Conservation (phyloP, 2,329 filamentous ascomycete genomes). For the Neophaeococcomyces aloes region DNA sequence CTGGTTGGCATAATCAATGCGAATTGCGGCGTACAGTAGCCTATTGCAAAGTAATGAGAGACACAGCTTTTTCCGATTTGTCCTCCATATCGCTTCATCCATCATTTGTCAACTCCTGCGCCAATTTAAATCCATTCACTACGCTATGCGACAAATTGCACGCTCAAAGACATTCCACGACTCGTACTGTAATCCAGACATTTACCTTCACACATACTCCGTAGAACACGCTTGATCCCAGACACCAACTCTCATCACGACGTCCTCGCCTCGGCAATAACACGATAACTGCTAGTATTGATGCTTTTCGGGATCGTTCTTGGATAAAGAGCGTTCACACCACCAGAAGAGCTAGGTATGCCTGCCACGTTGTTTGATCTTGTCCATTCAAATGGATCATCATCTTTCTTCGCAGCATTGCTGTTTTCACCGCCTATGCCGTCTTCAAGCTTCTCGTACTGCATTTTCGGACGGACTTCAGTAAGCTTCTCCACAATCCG, state of each 20-base stretch:
- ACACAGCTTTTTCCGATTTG: no score
- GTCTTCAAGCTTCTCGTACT: constrained; percentile 54
- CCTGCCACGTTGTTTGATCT: constrained; percentile 22
- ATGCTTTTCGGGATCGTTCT: constrained; percentile 31
- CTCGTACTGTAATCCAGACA: no score
- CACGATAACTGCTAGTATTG: constrained; percentile 30
- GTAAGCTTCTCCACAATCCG: constrained; percentile 52
- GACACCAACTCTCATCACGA: neutral
- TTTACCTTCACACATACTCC: no score
- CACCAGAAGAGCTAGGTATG: constrained; percentile 7
- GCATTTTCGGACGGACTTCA: constrained; percentile 46
- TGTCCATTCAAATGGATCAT: constrained; percentile 46
- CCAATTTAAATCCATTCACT: no score
- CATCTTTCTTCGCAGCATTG: constrained; percentile 6
- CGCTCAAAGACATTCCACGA: no score
- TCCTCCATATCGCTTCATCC: no score
- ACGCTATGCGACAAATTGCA: no score
- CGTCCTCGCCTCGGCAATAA: constrained; percentile 29
- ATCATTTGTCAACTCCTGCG: no score
- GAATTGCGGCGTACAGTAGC: no score
- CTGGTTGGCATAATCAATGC: no score
- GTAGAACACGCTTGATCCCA: no score
- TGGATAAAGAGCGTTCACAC: constrained; percentile 29
- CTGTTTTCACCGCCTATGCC: constrained; percentile 43
- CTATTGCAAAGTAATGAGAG: no score